These are phyloP conservation scores for Hericium alpestre DNA, from an alignment of 768 basidiomycete genomes.

Conservation along the genomic window DNA sequence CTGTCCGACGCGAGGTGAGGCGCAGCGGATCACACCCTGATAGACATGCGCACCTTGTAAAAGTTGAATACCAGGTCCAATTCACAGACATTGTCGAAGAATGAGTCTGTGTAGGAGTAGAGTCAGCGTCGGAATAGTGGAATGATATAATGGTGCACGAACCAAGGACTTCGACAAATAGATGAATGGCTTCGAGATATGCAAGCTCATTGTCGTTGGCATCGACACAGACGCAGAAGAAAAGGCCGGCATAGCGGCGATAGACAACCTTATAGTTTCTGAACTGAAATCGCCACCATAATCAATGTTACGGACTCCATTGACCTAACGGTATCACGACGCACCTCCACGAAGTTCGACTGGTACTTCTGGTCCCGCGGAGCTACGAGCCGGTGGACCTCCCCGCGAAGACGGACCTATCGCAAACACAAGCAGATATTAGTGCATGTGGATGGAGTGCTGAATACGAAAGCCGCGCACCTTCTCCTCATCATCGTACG, in stretches of 20 bases:
- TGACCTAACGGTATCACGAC: conserved; percentile 13
- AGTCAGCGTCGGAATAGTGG: conserved; percentile 2
- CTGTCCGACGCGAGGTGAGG: conserved; percentile 25
- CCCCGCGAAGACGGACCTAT: conserved; percentile 86
- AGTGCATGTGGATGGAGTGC: background rate
- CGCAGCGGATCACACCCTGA: background rate
- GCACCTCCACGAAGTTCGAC: conserved; percentile 96
- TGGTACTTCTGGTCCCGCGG: conserved; percentile 98
- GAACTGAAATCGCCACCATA: conserved; percentile 44
- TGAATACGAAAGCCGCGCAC: conserved; percentile 26
- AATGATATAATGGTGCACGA: conserved; percentile 18
- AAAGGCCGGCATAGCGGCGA: conserved; percentile 91
- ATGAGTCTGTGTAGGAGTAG: conserved; percentile 56
- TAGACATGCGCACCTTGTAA: conserved; percentile 59
- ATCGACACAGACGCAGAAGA: conserved; percentile 96
- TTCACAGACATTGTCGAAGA: conserved; percentile 99
- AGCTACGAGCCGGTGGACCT: conserved; percentile 92
- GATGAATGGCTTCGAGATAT: conserved; percentile 93
- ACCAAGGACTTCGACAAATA: conserved; percentile 98
- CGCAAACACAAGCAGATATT: background rate
- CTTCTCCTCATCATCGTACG: conserved; percentile 99
- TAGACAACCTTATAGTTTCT: conserved; percentile 97
- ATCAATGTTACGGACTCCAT: too few relatives aligned
- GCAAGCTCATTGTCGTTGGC: conserved; percentile 98
- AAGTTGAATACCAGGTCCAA: conserved; percentile 98